These are phyloP conservation scores for Leccinellum rugosiceps DNA, from an alignment of 768 basidiomycete species.

Conservation along the genomic window DNA sequence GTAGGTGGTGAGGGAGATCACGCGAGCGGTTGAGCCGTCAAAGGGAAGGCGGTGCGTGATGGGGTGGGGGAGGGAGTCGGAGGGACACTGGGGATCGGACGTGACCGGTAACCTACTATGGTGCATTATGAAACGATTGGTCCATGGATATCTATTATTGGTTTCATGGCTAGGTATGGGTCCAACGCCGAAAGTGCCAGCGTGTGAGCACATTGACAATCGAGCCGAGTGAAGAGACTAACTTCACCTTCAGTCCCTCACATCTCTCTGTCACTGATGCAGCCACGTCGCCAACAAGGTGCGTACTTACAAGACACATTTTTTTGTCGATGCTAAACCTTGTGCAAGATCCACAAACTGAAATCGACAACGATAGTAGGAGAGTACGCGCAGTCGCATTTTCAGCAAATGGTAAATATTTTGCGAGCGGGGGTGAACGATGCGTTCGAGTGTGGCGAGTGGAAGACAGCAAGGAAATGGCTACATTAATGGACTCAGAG, in stretches of 20 bases:
- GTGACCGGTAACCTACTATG: no score
- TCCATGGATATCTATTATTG: no score
- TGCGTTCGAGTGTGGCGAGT: background rate
- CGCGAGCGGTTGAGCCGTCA: slow-evolving; percentile 4
- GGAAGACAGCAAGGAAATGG: background rate
- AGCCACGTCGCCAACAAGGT: background rate
- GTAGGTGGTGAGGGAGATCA: no score
- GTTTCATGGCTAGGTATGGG: no score
- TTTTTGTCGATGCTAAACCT: background rate
- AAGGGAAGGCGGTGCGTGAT: no score
- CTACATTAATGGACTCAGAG: background rate
- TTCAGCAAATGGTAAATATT: background rate
- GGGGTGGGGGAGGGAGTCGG: slow-evolving; percentile 32
- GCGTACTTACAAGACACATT: background rate
- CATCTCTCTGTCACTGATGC: no score
- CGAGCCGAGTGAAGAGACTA: no score
- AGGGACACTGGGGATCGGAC: slow-evolving; percentile 2
- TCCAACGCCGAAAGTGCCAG: no score
- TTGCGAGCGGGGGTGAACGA: background rate
- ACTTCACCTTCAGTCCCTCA: no score
- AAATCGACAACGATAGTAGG: background rate
- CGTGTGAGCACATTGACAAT: no score
- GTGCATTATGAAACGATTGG: no score
- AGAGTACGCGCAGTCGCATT: background rate
- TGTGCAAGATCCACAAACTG: background rate